Conservation (phyloP, 768 basidiomycete species). For the Galerina sulciceps region DNA sequence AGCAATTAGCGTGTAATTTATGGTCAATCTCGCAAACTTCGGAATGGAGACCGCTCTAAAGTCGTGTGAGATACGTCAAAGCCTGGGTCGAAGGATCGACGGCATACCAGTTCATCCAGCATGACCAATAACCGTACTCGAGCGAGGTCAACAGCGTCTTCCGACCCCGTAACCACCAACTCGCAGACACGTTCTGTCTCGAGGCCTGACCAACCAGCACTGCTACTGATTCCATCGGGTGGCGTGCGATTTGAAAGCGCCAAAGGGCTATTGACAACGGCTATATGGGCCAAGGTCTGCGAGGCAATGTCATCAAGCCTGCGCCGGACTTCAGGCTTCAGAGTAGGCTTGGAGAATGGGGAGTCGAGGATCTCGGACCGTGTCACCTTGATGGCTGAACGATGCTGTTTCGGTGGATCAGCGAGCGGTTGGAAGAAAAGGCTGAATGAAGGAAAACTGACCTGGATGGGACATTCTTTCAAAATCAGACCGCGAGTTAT, state of each 20-base stretch:
- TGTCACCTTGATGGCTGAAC: constrained; percentile 85
- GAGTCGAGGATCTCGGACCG: constrained; percentile 93
- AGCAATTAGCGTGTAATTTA: constrained; percentile 89
- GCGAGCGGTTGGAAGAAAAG: constrained; percentile 20
- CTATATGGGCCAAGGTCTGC: constrained; percentile 90
- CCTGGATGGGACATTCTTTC: constrained; percentile 88
- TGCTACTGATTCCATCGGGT: constrained; percentile 76
- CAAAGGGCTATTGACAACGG: constrained; percentile 87
- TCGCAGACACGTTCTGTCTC: constrained; percentile 96
- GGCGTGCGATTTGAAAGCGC: constrained; percentile 76
- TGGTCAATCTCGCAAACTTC: constrained; percentile 94
- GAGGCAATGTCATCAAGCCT: constrained; percentile 94
- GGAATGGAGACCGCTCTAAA: constrained; percentile 86
- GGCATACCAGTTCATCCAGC: constrained; percentile 89
- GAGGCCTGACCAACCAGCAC: constrained; percentile 84
- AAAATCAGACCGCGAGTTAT: constrained; percentile 85
- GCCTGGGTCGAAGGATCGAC: neutral
- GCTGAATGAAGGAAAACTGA: constrained; percentile 36
- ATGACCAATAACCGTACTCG: constrained; percentile 90
- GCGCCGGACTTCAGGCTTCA: constrained; percentile 82
- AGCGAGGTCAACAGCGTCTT: constrained; percentile 90
- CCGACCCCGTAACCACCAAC: constrained; percentile 85
- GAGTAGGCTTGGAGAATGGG: constrained; percentile 72
- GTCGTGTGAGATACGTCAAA: constrained; percentile 23
- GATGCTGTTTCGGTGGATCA: constrained; percentile 55